Base-by-base conservation (phyloP, 352 stramenopile species). In the Phytopythium chamaehyphon region DNA sequence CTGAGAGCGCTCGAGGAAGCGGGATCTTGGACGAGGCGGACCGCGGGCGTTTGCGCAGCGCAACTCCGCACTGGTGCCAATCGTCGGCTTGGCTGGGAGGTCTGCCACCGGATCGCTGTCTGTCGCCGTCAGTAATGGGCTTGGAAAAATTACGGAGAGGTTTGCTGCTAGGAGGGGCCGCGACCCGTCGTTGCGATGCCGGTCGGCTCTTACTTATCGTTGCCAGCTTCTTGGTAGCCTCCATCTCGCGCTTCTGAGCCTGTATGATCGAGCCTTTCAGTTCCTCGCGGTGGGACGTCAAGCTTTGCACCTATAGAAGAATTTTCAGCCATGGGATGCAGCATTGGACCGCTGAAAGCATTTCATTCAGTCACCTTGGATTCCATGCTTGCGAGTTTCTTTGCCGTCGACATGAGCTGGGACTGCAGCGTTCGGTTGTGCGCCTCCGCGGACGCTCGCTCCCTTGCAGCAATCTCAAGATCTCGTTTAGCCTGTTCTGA, bases 201-300 rank as follows among this genome's bases (percentile, higher is more conserved):
- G 9, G 19, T 33, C 6, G n/a, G 23, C 46, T 28, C 47, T 70
- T 85, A 16, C 48, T 67, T 0, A 50, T 54, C 19, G 55, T 49
- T 6, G 63, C 71, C 19, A 87, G 57, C 6, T 66, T 49, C 28
- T 72, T 76, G 28, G 67, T 71, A 7, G 64, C 59, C 22, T 85
- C 74, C 42, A 62, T 74, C 38, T 88, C 71, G 35, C 68, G 74
- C 50, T 79, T 71, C 36, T 67, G 61, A 1, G 63, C 61, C 21
- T 54, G 59, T 19, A 51, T 59, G 3, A 54, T 47, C 9, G 51
- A 28, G 0, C 55, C 48, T 36, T 80, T 86, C 16, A 86, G 69
- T 10, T 45, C 40, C 2, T 69, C 52, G 12, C 82, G 81, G 15
- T 86, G 71, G 0, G 62, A 62, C 22, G 42, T 57, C 3, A 90